Percentiles rank a stretch among this genome's conserved stretches.
Evolutionary conservation across 768 basidiomycete species (phyloP).

Genomic region (Termitomyces heimii): DNA sequence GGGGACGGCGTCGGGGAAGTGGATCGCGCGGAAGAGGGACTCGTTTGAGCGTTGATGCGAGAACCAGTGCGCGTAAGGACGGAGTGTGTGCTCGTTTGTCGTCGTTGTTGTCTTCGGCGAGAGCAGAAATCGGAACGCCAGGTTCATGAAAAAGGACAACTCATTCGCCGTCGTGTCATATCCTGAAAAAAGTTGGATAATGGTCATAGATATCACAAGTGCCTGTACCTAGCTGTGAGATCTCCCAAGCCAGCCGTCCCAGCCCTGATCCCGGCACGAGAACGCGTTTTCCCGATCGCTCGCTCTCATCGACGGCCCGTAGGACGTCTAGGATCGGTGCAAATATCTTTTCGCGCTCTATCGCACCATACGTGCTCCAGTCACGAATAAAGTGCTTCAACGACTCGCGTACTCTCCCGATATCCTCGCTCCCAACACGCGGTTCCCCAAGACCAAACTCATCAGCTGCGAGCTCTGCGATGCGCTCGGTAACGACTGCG

Average conservation of each 20-base stretch:
- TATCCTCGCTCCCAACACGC: constrained; percentile 23
- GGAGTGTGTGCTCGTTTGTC: constrained; percentile 42
- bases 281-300: constrained; percentile 31
- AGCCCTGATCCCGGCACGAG: constrained; percentile 64
- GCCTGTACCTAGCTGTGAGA: constrained; percentile 47
- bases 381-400: constrained; percentile 68
- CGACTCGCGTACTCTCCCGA: constrained; percentile 48
- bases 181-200: constrained; percentile 21
- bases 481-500: constrained; percentile 29
- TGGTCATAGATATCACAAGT: background rate
- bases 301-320: constrained; percentile 17
- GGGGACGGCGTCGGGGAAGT: constrained; percentile 60
- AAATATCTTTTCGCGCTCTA: constrained; percentile 52
- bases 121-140: constrained; percentile 53
- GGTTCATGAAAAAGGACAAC: constrained; percentile 59
- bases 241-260: constrained; percentile 64
- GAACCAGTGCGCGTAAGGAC: constrained; percentile 65
- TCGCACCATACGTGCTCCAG: constrained; percentile 50
- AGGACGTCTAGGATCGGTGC: constrained; percentile 50
- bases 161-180: constrained; percentile 59
- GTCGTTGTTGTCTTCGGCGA: constrained; percentile 36
- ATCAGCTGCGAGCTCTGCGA: constrained; percentile 30
- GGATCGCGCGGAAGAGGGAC: constrained; percentile 43
- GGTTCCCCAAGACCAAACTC: constrained; percentile 20
- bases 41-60: constrained; percentile 55